Base-by-base conservation (phyloP, 495 filamentous ascomycete species). In the Penicillium steckii region DNA sequence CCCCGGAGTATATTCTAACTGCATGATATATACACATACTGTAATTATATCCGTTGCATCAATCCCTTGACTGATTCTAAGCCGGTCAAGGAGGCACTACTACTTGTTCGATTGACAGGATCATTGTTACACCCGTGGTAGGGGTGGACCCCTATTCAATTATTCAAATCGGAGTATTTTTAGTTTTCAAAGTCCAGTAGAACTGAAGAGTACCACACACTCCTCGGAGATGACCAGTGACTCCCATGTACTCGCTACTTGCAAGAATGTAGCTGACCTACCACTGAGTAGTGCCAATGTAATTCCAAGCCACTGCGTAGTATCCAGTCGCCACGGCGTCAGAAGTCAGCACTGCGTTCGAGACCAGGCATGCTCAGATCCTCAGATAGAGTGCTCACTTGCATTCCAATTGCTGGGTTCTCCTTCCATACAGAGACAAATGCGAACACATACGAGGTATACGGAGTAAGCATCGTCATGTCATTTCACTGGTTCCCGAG, bases 361-460 rank as follows among this genome's bases (percentile, higher is more conserved):
- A 8, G 18, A n/a, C 19, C 23, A 19, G 21, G 18, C 3, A 19
- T 8, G 2, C 8, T 15, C 33, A 6, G 19, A 41, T 38, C 18
- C n/a, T 9, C 12, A 41, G 38, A 41, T 41, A 41, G 38, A 41
- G 38, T 41, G 38, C 38, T 41, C 38, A 41, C 38, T 13, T 41
- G 38, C 38, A 41, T 41, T 12, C 18, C n/a, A 2, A 41, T 21
- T 41, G 18, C 38, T 15, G 33, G 33, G 33, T 37, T 37, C 15
- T 19, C n/a, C n/a, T 37, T 37, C 33, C 15, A 8, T 37, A 37
- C 18, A 15, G n/a, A 37, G 33, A n/a, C 33, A 37, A 37, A 37
- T 37, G 33, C 33, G 33, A 37, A 37, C 33, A 18, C 33, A 37
- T 37, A 37, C 33, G 33, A 37, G 33, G 15, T n/a, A n/a, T n/a